Percentiles rank a stretch among this genome's conserved stretches.
Evolutionary conservation across 148 eudicot species (phyloP).

Genomic region (Drosera capensis): DNA sequence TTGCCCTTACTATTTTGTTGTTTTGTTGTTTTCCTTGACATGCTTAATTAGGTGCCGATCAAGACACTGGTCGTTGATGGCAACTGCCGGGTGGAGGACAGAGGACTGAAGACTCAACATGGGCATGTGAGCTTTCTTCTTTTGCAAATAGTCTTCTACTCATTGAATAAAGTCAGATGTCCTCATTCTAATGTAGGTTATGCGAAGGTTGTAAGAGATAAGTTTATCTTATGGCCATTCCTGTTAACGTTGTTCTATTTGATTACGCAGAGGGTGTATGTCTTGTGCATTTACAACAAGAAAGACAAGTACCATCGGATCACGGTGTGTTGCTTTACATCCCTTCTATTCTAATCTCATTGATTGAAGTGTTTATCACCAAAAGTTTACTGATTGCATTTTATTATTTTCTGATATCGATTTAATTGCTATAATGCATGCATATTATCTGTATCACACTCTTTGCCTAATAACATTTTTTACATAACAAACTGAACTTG

Average conservation of each 20-base stretch:
- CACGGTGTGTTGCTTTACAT: constrained; percentile 35
- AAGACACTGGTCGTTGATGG: constrained; percentile 92
- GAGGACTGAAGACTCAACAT: constrained; percentile 97
- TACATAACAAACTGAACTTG: no score
- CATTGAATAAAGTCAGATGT: no score
- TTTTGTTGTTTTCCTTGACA: background rate
- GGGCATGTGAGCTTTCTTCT: constrained; percentile 73
- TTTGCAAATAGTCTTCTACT: no score
- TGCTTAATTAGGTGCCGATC: constrained; percentile 53
- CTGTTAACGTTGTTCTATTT: constrained; percentile 1
- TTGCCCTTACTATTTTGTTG: background rate
- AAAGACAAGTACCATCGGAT: constrained; percentile 90
- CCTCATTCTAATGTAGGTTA: no score
- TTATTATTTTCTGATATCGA: no score
- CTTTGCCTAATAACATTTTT: no score
- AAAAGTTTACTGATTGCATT: no score
- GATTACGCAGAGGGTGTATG: constrained; percentile 83
- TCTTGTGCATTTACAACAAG: constrained; percentile 85
- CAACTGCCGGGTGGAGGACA: constrained; percentile 95
- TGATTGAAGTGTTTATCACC: background rate
- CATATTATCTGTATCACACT: no score
- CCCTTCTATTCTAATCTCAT: background rate
- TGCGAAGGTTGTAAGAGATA: no score
- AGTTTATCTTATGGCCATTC: background rate
- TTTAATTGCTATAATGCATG: no score